Evolutionary conservation across 306 rosid genomes (phyloP).

Genomic region (Bauhinia variegata): DNA sequence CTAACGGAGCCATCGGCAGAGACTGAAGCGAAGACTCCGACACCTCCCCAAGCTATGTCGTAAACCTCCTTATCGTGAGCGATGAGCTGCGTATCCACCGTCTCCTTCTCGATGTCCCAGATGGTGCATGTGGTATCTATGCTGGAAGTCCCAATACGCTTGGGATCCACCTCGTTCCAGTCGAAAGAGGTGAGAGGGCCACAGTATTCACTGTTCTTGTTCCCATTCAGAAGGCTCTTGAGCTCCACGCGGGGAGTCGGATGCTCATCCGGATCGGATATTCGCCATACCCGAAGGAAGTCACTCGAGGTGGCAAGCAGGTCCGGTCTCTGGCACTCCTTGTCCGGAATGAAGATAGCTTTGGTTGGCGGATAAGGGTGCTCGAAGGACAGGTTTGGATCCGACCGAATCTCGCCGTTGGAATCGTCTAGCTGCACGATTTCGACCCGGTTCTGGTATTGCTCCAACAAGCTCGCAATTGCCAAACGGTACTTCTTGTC

Average conservation of each 20-base stretch:
- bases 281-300: slow-evolving; percentile 83
- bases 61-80: slow-evolving; percentile 97
- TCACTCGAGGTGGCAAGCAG: slow-evolving; percentile 94
- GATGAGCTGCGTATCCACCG: slow-evolving; percentile 89
- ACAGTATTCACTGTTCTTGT: slow-evolving; percentile 90
- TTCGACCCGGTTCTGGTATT: slow-evolving; percentile 75
- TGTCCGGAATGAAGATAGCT: slow-evolving; percentile 90
- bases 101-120: slow-evolving; percentile 95
- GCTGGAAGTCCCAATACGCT: slow-evolving; percentile 94
- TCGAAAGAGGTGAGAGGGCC: slow-evolving; percentile 94
- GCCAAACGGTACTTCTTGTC: slow-evolving; percentile 94
- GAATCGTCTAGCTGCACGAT: slow-evolving; percentile 98
- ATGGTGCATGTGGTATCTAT: slow-evolving; percentile 96
- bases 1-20: slow-evolving; percentile 97
- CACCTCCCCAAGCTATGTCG: slow-evolving; percentile 99
- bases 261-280: slow-evolving; percentile 55
- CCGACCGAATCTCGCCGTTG: slow-evolving; percentile 88
- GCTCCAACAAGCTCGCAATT: slow-evolving; percentile 81
- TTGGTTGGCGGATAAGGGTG: slow-evolving; percentile 97
- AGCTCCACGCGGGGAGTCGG: slow-evolving; percentile 54
- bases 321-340: slow-evolving; percentile 91
- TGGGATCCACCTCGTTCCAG: slow-evolving; percentile 97
- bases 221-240: slow-evolving; percentile 80
- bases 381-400: slow-evolving; percentile 83
- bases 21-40: slow-evolving; percentile 95